Conservation (phyloP, 352 stramenopile genomes). For the Blastocystis sp. region DNA sequence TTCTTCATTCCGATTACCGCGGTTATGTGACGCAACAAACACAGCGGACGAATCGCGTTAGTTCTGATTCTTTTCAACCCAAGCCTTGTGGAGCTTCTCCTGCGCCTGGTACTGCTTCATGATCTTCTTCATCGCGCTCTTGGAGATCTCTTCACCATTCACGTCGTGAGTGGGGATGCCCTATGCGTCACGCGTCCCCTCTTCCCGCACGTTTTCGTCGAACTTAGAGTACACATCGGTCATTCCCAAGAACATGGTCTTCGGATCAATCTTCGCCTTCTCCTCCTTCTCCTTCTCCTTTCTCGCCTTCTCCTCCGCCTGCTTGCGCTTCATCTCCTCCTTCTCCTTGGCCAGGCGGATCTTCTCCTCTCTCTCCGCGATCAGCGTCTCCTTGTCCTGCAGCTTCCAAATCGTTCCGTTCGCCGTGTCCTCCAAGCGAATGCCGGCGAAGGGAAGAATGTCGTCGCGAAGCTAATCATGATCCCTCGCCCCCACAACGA, state of each 20-base stretch:
- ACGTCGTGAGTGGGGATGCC: slow-evolving; percentile 92
- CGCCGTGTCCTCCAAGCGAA: slow-evolving; percentile 84
- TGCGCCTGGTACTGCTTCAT: slow-evolving; percentile 94
- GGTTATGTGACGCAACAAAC: background rate
- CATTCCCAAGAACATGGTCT: slow-evolving; percentile 88
- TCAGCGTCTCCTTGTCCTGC: slow-evolving; percentile 84
- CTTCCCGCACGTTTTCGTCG: slow-evolving; percentile 80
- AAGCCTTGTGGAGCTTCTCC: slow-evolving; percentile 81
- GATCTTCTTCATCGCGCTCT: slow-evolving; percentile 94
- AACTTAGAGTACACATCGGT: slow-evolving; percentile 87
- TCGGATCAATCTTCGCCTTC: slow-evolving; percentile 87
- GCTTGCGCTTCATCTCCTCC: slow-evolving; percentile 79
- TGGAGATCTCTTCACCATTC: slow-evolving; percentile 89
- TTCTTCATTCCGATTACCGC: background rate
- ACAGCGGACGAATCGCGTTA: background rate
- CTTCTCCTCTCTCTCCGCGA: slow-evolving; percentile 80
- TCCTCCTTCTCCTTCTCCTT: slow-evolving; percentile 81
- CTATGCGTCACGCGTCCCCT: slow-evolving; percentile 74
- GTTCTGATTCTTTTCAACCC: slow-evolving; percentile 25
- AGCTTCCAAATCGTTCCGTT: slow-evolving; percentile 86
- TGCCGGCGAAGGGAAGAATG: slow-evolving; percentile 83
- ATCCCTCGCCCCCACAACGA: background rate
- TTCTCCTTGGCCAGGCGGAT: slow-evolving; percentile 81
- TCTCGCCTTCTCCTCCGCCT: slow-evolving; percentile 74
- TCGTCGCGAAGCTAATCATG: slow-evolving; percentile 81